Base-by-base conservation (phyloP, 257 asterid genomes). In the Verbascum thapsus region DNA sequence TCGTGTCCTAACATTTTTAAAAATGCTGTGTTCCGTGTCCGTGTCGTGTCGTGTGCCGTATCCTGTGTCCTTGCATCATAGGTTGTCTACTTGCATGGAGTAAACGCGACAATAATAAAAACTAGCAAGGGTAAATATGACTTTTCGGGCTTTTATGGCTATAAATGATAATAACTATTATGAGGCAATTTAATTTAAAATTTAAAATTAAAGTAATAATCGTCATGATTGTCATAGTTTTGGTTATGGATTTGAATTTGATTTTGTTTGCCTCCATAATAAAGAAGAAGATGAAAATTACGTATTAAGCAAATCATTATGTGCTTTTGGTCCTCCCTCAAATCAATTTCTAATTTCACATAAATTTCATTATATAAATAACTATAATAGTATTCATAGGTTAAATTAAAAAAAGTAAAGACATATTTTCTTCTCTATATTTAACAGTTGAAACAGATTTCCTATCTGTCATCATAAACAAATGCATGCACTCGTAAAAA, bases 191-290 rank as follows among this genome's bases (percentile, higher is more conserved):
- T 19, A 1, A n/a, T 37, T 13, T 37, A 38, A 38, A 58, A n/a
- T n/a, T n/a, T 6, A 58, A 3, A 10, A 53, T 53, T 1, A 3
- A 19, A 19, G 53, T 47, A 37, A 67, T 47, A 23, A 58, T 57
- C 20, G 30, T 15, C 7, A 2, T 50, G 19, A 50, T 58, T 58
- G 20, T 38, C 0, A 55, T 19, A 9, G 30, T 15, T 47, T 9
- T 32, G 19, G 42, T 30, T 17, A 17, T 37, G 26, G 39, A 39
- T 70, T 70, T 65, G 72, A 72, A 72, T 64, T 72, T 49, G 52
- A 65, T 50, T 50, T 41, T 40, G 53, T 19, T 58, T 65, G 76
- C 53, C 76, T 58, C 76, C 72, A 17, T 40, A 7, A 64, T 2
- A 26, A 26, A 43, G 15, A 6, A 41, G 49, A 63, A 42, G 10